Conservation (phyloP, 2,329 filamentous ascomycete species). For the Penicillium italicum region DNA sequence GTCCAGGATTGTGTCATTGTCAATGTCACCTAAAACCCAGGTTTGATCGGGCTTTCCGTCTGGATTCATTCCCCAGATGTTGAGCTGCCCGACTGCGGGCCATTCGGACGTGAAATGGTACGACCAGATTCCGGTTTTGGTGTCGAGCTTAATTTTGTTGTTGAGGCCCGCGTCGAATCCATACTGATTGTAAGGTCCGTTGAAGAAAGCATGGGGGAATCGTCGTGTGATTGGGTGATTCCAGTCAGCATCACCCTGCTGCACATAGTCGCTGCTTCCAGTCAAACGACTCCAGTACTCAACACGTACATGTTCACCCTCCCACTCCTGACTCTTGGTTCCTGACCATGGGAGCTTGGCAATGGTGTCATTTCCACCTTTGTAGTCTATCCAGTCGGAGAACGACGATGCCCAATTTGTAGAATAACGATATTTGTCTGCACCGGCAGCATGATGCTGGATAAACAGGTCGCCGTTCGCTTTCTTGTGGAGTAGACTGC, state of each 20-base stretch:
- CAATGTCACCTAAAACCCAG: conserved; percentile 58
- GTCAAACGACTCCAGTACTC: conserved; percentile 61
- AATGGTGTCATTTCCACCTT: conserved; percentile 50
- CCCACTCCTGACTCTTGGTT: conserved; percentile 56
- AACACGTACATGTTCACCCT: conserved; percentile 59
- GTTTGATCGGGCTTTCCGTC: conserved; percentile 60
- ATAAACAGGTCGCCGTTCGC: conserved; percentile 47
- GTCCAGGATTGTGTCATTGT: conserved; percentile 58
- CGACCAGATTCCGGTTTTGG: conserved; percentile 51
- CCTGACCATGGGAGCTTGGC: conserved; percentile 54
- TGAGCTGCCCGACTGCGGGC: conserved; percentile 60
- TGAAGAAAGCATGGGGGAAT: conserved; percentile 60
- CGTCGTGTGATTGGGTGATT: conserved; percentile 44
- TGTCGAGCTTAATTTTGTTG: conserved; percentile 50
- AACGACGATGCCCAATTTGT: conserved; percentile 59
- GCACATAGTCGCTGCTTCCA: conserved; percentile 58
- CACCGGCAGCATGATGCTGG: conserved; percentile 58
- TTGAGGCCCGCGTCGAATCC: conserved; percentile 59
- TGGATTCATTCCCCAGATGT: conserved; percentile 64
- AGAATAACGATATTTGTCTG: conserved; percentile 61
- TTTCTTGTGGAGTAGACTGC: conserved; percentile 48
- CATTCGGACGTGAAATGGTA: conserved; percentile 62
- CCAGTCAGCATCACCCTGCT: conserved; percentile 53
- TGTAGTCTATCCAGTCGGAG: conserved; percentile 57
- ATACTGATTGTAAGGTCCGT: conserved; percentile 62